Base-by-base conservation (phyloP, 139 green algal genomes). In the Trebouxia sp. region DNA sequence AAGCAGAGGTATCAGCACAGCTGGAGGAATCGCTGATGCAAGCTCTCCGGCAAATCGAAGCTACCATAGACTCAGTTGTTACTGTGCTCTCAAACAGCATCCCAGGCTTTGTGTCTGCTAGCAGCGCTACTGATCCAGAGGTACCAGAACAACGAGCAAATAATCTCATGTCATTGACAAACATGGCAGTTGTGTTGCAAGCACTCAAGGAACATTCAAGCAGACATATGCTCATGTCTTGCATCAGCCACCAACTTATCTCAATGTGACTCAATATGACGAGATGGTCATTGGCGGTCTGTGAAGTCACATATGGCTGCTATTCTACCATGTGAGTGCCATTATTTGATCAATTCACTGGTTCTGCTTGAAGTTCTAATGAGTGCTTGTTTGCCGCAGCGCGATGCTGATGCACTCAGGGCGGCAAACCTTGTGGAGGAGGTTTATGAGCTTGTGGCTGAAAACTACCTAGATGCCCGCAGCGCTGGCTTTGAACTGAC, bases 391-490 rank as follows among this genome's bases (percentile, higher is more conserved):
- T 70, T 70, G 58, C 62, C 43, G 62, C 62, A 72, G 62, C 11
- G 12, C 26, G 62, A 77, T 24, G 69, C 42, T 56, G 69, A 51
- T 15, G 37, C 28, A 65, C 35, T 66, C n/a, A 55, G 28, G 24
- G 72, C 72, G 14, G 30, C 28, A 22, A 66, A 83, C 51, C 42
- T 85, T 51, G 53, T 94, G n/a, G n/a, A 88, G 45, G 91, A 95
- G 83, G 91, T 92, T 38, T 91, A 86, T 78, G 78, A 90, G 39
- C 86, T 97, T 24, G 91, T 99, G 5, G 87, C 93, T 66, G 56
- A 84, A 12, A 93, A 93, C 80, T 98, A 97, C 81, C n/a, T 85
- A 58, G 89, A 93, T 69, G 91, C 88, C 3, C 78, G 91, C n/a
- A 55, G 45, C 14, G 39, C 66, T 0, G 90, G 91, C 15, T 95